Percentiles rank a stretch among this genome's conserved stretches.
Evolutionary conservation across 2,329 filamentous ascomycete species (phyloP).

Genomic region (Penicillium sp.): DNA sequence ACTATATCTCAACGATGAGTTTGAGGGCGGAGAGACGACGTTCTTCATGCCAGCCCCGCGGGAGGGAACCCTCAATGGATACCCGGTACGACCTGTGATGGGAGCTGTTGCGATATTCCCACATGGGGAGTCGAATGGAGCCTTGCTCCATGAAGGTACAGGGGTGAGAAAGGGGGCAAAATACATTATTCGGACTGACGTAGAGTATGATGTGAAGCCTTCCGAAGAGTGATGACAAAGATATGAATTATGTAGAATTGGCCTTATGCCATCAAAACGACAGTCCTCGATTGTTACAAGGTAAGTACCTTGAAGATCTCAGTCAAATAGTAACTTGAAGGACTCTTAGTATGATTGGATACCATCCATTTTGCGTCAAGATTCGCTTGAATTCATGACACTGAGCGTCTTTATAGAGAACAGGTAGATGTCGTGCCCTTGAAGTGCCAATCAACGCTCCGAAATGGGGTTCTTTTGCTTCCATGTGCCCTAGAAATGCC

Average conservation of each 20-base stretch:
- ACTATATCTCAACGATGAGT: constrained; percentile 69
- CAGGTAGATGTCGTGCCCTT: not conserved
- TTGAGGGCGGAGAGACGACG: constrained; percentile 68
- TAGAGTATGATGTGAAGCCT: constrained; percentile 62
- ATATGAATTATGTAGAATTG: not conserved
- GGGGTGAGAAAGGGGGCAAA: constrained; percentile 65
- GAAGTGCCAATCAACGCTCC: too few species aligned
- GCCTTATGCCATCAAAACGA: not conserved
- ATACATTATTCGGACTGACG: constrained; percentile 69
- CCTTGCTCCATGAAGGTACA: constrained; percentile 67
- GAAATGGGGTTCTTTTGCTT: not conserved
- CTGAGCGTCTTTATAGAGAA: not conserved
- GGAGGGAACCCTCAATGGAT: constrained; percentile 67
- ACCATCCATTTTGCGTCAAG: not conserved
- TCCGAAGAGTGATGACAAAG: constrained; percentile 7
- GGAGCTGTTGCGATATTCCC: constrained; percentile 67
- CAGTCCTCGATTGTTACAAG: not conserved
- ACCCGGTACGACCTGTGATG: constrained; percentile 66
- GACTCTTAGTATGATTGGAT: too few species aligned
- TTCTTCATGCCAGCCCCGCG: constrained; percentile 65
- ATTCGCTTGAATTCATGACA: not conserved
- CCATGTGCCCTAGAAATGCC: not conserved
- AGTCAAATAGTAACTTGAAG: not conserved
- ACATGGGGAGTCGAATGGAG: constrained; percentile 64
- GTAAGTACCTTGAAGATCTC: not conserved